Base-by-base conservation (phyloP, 768 basidiomycete genomes). In the Mrakia frigida region DNA sequence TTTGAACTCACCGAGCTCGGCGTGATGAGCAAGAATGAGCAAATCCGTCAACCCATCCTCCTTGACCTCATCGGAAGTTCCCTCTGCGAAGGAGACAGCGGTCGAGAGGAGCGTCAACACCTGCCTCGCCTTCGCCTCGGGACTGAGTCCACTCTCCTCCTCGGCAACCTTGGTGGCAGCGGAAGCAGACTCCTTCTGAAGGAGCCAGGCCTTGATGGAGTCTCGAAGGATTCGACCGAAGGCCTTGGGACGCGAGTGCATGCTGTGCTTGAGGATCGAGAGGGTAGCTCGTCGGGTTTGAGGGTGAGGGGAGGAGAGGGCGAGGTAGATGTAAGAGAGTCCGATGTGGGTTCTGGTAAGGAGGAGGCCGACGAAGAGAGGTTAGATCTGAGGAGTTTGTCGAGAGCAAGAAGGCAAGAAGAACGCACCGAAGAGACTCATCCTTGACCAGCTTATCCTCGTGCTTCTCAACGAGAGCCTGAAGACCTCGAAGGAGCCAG, bases 21-120 rank as follows among this genome's bases (percentile, higher is more conserved):
- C 86, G 83, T 95, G 93, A 81, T 96, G 92, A 0, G 88, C 88
- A 50, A 95, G 80, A 25, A 93, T 86, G 21, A 93, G 78, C 70
- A 88, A 83, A 35, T 90, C 85, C 0, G 87, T 84, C 25, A 91
- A 79, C 13, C 85, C 74, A 1, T 80, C 79, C 1, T 79, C 73
- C 10, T 87, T 87, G 3, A 86, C 80, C 21, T 85, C 85, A 14
- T 87, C 86, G 0, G 81, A 82, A 21, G 63, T 69, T 2, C 50
- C 80, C 65, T 78, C 74, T 1, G 79, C 79, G 74, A 89, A 86
- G 3, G 86, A 79, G 0, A 86, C 86, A 41, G 86, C 86, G 16
- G 88, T 86, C 3, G 87, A 83, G 5, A 92, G 82, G 21, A 92
- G 80, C 0, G 85, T 82, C 0, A 89, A 85, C 23, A 91, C 81